Base-by-base conservation (phyloP, 257 asterid genomes). In the Leptodermis oblonga region DNA sequence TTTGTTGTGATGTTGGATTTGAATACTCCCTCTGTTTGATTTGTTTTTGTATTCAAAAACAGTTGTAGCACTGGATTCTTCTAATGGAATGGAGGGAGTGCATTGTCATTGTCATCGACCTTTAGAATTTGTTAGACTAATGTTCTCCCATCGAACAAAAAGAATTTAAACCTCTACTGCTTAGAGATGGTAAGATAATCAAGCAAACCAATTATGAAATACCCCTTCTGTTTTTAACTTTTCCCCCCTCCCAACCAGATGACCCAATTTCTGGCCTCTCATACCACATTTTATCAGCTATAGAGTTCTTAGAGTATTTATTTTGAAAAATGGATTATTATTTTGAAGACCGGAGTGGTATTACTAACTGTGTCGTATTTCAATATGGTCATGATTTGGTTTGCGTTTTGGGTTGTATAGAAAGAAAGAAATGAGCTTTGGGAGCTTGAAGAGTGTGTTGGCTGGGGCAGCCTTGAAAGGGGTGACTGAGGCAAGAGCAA, bases 401-500 rank as follows among this genome's bases (percentile, higher is more conserved):
- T 36, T 68, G 22, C 43, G 22, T 28, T 51, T 51, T 26, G n/a
- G 22, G 25, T 39, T 42, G 51, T 41, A 41, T 18, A 6, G 67
- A 36, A 13, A 18, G 39, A 61, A 46, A 74, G 78, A 56, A 63
- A 90, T 86, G 98, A 87, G 86, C 68, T 52, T 90, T 4, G 92
- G 95, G 65, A 77, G 86, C 77, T 73, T 93, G 75, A 93, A 85
- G 91, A 79, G 79, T 70, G 72, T 82, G 53, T 72, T 93, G 82
- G 87, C 90, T 51, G 81, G 80, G 70, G 96, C 88, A 68, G 96
- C 96, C 52, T 22, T 79, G 43, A 85, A 73, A 77, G 96, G 97
- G 23, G 91, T 85, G 49, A 69, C 81, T 55, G 96, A 90, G 79
- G 97, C 97, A 49, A 86, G 96, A 74, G 96, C 96, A 49, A 84